Percentiles rank a stretch among this genome's conserved stretches.
Evolutionary conservation across 805 yeast genomes (phyloP).

Genomic region (Kluyveromyces wickerhamii): DNA sequence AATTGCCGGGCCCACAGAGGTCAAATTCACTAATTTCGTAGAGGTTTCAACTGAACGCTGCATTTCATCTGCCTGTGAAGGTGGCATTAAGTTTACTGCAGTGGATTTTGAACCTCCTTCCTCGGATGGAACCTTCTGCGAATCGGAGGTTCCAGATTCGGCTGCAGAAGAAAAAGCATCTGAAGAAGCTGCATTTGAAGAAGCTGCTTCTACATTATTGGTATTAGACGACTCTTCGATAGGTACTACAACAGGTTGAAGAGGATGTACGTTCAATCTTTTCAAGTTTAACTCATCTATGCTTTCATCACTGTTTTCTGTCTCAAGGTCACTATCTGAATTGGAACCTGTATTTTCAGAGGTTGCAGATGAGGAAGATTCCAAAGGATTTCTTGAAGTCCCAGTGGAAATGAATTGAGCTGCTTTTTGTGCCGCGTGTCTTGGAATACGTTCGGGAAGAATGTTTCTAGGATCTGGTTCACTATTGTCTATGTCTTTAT

Average conservation of each 20-base stretch:
- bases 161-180: neutral
- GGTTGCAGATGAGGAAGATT: constrained; percentile 4
- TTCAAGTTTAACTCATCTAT: constrained; percentile 12
- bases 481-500: constrained; percentile 26
- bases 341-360: constrained; percentile 8
- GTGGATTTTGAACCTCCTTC: neutral
- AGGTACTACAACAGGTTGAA: constrained; percentile 12
- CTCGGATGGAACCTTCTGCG: neutral
- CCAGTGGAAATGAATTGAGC: constrained; percentile 20
- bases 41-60: neutral
- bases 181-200: neutral
- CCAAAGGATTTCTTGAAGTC: constrained; percentile 7
- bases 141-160: neutral
- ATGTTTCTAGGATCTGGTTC: constrained; percentile 26
- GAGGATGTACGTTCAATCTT: constrained; percentile 17
- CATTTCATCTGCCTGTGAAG: neutral
- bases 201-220: constrained; percentile 4
- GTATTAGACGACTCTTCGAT: constrained; percentile 1
- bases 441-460: constrained; percentile 21
- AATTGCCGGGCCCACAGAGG: neutral
- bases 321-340: constrained; percentile 14
- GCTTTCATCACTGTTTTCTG: constrained; percentile 12
- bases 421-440: constrained; percentile 27
- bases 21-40: neutral
- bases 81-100: neutral